Evolutionary conservation across 257 asterid genomes (phyloP).

Genomic region (Galeopsis tetrahit): DNA sequence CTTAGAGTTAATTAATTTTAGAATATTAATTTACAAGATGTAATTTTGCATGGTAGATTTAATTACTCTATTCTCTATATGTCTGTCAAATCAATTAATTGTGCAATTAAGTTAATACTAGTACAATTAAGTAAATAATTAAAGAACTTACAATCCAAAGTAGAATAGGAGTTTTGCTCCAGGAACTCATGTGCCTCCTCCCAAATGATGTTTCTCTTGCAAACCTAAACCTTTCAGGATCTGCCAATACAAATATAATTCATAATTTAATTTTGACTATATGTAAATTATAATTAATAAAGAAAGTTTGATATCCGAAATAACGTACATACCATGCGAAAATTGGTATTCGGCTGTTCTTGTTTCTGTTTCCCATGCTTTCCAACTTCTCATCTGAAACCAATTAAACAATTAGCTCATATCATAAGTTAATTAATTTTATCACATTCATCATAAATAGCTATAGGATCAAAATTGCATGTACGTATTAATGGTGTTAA

Average conservation of each 20-base stretch:
- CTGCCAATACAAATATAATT: slow-evolving; percentile 48
- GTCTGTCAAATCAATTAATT: too few species aligned
- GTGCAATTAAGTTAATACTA: too few species aligned
- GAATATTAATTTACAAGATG: too few species aligned
- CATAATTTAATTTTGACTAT: neutral
- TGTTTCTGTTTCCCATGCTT: slow-evolving; percentile 82
- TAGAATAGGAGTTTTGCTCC: slow-evolving; percentile 73
- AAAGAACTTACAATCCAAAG: slow-evolving; percentile 80
- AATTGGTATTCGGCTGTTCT: slow-evolving; percentile 74
- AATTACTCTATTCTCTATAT: too few species aligned
- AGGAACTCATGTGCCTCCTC: slow-evolving; percentile 80
- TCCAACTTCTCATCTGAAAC: slow-evolving; percentile 83
- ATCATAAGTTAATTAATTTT: neutral
- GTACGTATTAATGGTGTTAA: neutral
- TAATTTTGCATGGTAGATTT: too few species aligned
- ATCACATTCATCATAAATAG: neutral
- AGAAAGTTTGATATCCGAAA: too few species aligned
- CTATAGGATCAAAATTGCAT: neutral
- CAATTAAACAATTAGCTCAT: neutral
- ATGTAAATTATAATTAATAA: neutral
- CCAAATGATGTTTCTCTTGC: slow-evolving; percentile 95
- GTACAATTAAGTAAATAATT: neutral
- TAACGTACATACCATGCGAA: slow-evolving; percentile 57
- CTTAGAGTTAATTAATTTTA: too few species aligned
- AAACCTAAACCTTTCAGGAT: slow-evolving; percentile 92